phyloP scores from a whole-genome alignment of 495 filamentous ascomycete genomes.

The Hypomontagnella submonticulosa region DNA sequence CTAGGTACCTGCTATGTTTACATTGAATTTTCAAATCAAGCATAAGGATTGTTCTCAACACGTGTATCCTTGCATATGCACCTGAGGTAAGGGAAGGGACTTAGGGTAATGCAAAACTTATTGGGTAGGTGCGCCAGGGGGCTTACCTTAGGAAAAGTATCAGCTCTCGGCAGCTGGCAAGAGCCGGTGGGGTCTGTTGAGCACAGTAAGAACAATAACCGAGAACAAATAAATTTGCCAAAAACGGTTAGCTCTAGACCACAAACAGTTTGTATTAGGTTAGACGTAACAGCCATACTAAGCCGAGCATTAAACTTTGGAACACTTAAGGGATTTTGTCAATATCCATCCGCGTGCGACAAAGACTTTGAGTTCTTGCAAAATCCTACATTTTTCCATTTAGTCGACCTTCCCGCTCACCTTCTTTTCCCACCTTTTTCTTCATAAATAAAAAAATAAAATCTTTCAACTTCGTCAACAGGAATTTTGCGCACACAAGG shows the following conservation, averaged over 20 bases:
- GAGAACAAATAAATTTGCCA: conserved; percentile 25
- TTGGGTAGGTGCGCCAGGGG: too few species aligned
- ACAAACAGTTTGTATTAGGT: conserved; percentile 20
- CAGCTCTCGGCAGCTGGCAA: too few species aligned
- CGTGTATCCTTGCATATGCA: too few species aligned
- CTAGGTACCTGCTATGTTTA: too few species aligned
- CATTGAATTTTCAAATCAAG: too few species aligned
- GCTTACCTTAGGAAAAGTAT: too few species aligned
- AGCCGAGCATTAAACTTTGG: too few species aligned
- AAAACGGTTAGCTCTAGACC: conserved; percentile 20
- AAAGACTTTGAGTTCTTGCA: conserved; percentile 1
- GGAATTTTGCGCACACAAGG: too few species aligned
- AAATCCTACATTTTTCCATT: conserved; percentile 2
- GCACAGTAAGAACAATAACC: conserved; percentile 21
- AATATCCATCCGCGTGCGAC: conserved; percentile 15
- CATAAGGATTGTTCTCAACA: too few species aligned
- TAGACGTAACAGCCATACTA: background rate
- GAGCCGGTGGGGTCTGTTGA: background rate
- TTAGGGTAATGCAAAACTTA: too few species aligned
- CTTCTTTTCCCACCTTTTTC: conserved; percentile 7
- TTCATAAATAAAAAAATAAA: background rate
- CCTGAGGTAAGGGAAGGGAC: too few species aligned
- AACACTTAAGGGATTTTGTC: conserved; percentile 8
- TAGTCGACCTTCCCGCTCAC: background rate
- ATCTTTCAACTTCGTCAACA: too few species aligned